Evolutionary conservation across 768 basidiomycete genomes (phyloP).

Genomic region (Cubamyces sp.): DNA sequence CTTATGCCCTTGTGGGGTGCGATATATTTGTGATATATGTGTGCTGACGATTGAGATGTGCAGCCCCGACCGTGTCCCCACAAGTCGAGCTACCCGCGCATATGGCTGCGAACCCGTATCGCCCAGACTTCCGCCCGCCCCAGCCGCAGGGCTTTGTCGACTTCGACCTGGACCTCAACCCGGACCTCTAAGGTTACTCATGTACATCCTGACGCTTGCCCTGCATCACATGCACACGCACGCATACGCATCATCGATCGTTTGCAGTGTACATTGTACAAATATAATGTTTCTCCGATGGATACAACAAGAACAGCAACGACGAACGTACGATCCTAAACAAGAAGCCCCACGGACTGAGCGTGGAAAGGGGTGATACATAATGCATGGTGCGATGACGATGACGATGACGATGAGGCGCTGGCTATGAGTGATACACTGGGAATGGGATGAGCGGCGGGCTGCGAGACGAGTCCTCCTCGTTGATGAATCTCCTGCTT

Average conservation of each 20-base stretch:
- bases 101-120: slow-evolving; percentile 67
- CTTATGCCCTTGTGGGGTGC: too few relatives aligned
- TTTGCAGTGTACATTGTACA: too few relatives aligned
- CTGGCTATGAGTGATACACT: slow-evolving; percentile 12
- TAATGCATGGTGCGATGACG: too few relatives aligned
- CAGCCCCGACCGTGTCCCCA: slow-evolving; percentile 69
- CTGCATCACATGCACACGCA: neutral
- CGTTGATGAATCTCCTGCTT: slow-evolving; percentile 26
- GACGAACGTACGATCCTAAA: neutral
- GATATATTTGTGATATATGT: neutral
- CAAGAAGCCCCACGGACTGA: neutral
- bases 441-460: slow-evolving; percentile 23
- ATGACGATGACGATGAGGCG: neutral
- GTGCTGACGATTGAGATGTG: slow-evolving; percentile 10
- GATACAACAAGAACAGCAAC: slow-evolving; percentile 1
- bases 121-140: slow-evolving; percentile 67
- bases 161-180: slow-evolving; percentile 83
- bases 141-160: slow-evolving; percentile 66
- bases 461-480: slow-evolving; percentile 23
- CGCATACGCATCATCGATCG: too few relatives aligned
- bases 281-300: neutral
- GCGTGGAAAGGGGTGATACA: neutral
- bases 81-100: slow-evolving; percentile 53
- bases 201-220: neutral
- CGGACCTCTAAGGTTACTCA: slow-evolving; percentile 56